These are phyloP conservation scores for Diplodia intermedia DNA, from an alignment of 2,329 filamentous ascomycete species.

Conservation along the genomic window DNA sequence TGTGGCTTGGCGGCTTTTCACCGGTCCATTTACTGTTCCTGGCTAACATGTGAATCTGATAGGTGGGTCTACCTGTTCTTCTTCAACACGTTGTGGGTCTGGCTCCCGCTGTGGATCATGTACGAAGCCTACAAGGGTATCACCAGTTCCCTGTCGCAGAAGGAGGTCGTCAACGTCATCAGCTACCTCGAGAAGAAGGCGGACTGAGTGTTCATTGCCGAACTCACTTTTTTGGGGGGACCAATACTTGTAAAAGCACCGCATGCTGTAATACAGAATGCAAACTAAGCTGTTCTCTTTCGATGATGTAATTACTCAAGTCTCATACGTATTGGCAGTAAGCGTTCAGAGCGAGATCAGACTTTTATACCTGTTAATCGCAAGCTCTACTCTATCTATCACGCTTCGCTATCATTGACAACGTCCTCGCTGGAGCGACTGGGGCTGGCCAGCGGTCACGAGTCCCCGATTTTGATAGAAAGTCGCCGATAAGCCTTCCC, in stretches of 20 bases:
- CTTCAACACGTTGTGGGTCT: slow-evolving; percentile 70
- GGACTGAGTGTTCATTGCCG: neutral
- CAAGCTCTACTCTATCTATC: too few species aligned
- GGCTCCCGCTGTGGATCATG: slow-evolving; percentile 64
- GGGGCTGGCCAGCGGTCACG: too few species aligned
- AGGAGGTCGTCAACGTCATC: slow-evolving; percentile 30
- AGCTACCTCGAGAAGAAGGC: slow-evolving; percentile 32
- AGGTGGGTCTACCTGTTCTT: slow-evolving; percentile 68
- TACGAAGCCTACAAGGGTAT: slow-evolving; percentile 59
- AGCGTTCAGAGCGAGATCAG: too few species aligned
- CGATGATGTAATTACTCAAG: too few species aligned
- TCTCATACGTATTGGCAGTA: too few species aligned
- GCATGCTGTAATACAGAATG: neutral
- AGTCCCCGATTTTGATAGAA: too few species aligned
- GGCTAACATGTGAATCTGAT: slow-evolving; percentile 9
- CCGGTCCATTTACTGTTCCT: slow-evolving; percentile 11
- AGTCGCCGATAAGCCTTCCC: too few species aligned
- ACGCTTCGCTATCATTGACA: too few species aligned
- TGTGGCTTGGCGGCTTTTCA: slow-evolving; percentile 1
- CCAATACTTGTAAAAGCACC: neutral
- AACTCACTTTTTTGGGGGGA: neutral
- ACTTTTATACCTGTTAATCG: too few species aligned
- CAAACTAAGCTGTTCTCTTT: neutral
- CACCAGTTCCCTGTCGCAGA: slow-evolving; percentile 34
- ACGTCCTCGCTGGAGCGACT: too few species aligned